phyloP scores from a whole-genome alignment of 2,329 filamentous ascomycete species.

The Hypoxylon sp. region DNA sequence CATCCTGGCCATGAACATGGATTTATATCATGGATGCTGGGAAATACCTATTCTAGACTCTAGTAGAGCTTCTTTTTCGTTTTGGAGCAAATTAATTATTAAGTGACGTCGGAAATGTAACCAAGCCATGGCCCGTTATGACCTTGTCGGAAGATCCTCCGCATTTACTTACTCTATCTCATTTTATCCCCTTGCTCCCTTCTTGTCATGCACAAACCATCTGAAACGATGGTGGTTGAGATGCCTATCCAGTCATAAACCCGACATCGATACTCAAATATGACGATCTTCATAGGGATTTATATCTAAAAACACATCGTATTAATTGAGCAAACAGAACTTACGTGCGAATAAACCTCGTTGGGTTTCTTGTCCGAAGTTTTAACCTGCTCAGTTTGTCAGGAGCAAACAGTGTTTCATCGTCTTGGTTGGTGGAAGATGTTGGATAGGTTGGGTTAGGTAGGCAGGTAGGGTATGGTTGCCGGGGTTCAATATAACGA shows the following conservation, averaged over 20 bases:
- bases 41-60: too few relatives aligned
- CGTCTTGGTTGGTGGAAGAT: background rate
- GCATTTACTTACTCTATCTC: constrained; percentile 31
- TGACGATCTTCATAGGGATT: constrained; percentile 27
- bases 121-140: constrained; percentile 11
- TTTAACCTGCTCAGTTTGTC: background rate
- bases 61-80: background rate
- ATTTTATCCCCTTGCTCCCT: constrained; percentile 2
- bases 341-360: constrained; percentile 6
- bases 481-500: too few relatives aligned
- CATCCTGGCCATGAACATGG: too few relatives aligned
- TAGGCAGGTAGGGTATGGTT: too few relatives aligned
- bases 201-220: constrained; percentile 17
- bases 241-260: constrained; percentile 17
- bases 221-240: constrained; percentile 29
- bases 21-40: too few relatives aligned
- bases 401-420: background rate
- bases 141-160: constrained; percentile 34
- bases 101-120: constrained; percentile 33
- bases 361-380: too few relatives aligned
- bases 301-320: constrained; percentile 2
- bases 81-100: constrained; percentile 16
- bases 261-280: constrained; percentile 10
- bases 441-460: too few relatives aligned
- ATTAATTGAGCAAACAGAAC: background rate